A percentile compares a stretch with the other conserved stretches of the same genome.
phyloP scores from a whole-genome alignment of 179 eudicot species.

The Beta macrorhiza region DNA sequence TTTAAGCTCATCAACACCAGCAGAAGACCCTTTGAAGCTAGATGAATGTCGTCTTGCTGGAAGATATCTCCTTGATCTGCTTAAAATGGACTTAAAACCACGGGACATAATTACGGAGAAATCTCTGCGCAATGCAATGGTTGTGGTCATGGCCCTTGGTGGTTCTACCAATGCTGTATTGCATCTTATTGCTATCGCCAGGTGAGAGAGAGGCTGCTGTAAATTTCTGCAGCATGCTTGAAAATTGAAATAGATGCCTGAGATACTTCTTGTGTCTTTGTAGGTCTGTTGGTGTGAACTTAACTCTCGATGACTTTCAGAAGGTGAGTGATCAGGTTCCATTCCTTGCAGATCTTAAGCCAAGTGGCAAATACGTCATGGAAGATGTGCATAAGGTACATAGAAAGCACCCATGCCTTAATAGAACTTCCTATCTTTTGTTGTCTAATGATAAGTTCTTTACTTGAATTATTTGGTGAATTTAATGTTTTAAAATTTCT shows the following conservation, averaged over 20 bases:
- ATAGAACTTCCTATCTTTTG: background rate
- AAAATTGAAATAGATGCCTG: conserved; percentile 3
- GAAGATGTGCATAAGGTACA: conserved; percentile 94
- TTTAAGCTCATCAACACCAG: conserved; percentile 90
- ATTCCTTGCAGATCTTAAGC: conserved; percentile 97
- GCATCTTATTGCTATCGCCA: conserved; percentile 96
- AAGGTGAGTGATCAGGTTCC: conserved; percentile 91
- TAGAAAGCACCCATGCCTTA: background rate
- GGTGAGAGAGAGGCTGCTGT: conserved; percentile 41
- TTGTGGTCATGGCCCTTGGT: conserved; percentile 92
- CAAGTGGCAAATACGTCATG: conserved; percentile 98
- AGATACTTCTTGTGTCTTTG: conserved; percentile 17
- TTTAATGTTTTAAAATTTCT: background rate
- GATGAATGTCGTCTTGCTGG: conserved; percentile 97
- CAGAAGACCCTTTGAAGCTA: conserved; percentile 92
- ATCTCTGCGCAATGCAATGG: conserved; percentile 90
- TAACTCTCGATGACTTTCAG: conserved; percentile 89
- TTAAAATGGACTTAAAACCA: conserved; percentile 92
- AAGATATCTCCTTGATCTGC: conserved; percentile 71
- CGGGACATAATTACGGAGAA: conserved; percentile 85
- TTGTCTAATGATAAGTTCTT: background rate
- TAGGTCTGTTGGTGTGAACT: conserved; percentile 84
- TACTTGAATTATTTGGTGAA: background rate
- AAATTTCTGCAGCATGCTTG: conserved; percentile 6
- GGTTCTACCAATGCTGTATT: conserved; percentile 97